These are phyloP conservation scores for Tripterygium wilfordii DNA, from an alignment of 177 flowering plant genomes.

Conservation along the genomic window DNA sequence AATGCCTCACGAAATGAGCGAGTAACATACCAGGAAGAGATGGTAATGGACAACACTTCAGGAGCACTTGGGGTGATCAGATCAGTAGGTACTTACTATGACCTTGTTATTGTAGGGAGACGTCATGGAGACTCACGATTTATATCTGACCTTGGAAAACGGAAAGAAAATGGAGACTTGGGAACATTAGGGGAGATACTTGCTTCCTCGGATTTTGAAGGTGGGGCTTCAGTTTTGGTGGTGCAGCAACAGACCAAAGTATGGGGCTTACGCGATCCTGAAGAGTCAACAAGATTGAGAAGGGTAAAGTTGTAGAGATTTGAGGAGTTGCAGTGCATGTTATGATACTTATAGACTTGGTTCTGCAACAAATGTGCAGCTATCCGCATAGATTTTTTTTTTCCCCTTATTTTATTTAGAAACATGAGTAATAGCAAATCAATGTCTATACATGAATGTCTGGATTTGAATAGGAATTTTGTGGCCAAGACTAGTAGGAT, in stretches of 20 bases:
- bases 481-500: too few species aligned
- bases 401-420: too few species aligned
- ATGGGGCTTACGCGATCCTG: slow-evolving; percentile 37
- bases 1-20: slow-evolving; percentile 12
- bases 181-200: slow-evolving; percentile 32
- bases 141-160: slow-evolving; percentile 13
- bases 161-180: slow-evolving; percentile 19
- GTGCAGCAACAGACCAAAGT: slow-evolving; percentile 36
- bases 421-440: too few species aligned
- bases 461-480: too few species aligned
- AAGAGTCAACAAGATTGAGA: slow-evolving; percentile 25
- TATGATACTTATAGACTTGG: too few species aligned
- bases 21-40: slow-evolving; percentile 21
- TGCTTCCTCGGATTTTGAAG: slow-evolving; percentile 11
- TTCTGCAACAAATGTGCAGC: too few species aligned
- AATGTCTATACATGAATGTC: too few species aligned
- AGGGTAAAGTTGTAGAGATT: slow-evolving; percentile 14
- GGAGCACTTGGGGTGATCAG: slow-evolving; percentile 12
- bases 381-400: too few species aligned
- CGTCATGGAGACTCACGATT: slow-evolving; percentile 23
- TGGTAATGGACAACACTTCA: slow-evolving; percentile 11
- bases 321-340: background rate
- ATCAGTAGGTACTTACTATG: slow-evolving; percentile 15
- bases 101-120: slow-evolving; percentile 35
- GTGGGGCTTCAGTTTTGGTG: slow-evolving; percentile 23